Conservation (phyloP, 1,139 yeast genomes). For the Hansenula lynferdii region DNA sequence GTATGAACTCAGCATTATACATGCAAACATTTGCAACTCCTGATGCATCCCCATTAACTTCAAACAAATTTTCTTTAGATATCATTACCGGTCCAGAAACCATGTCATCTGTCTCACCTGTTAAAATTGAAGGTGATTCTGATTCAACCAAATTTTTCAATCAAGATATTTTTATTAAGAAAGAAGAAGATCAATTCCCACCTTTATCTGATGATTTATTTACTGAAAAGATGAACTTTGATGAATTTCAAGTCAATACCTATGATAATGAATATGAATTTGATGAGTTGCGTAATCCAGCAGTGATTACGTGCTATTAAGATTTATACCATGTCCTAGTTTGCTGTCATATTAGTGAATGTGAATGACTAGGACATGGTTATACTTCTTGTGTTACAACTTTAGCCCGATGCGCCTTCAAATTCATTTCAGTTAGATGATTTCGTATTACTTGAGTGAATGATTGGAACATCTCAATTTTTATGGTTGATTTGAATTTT, state of each 20-base stretch:
- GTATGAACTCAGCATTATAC: slow-evolving; percentile 4
- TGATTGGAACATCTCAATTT: neutral
- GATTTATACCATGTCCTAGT: slow-evolving; percentile 10
- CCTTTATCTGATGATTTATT: slow-evolving; percentile 1
- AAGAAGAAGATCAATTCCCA: slow-evolving; percentile 7
- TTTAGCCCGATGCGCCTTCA: slow-evolving; percentile 27
- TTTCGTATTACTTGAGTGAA: slow-evolving; percentile 21
- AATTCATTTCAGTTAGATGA: slow-evolving; percentile 24
- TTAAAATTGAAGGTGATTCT: slow-evolving; percentile 1
- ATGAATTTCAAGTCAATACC: slow-evolving; percentile 15
- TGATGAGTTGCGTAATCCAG: slow-evolving; percentile 40
- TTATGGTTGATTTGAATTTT: neutral
- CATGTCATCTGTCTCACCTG: neutral
- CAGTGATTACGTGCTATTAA: slow-evolving; percentile 27
- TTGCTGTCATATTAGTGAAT: slow-evolving; percentile 8
- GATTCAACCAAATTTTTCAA: neutral
- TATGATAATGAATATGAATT: slow-evolving; percentile 24
- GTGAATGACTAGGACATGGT: slow-evolving; percentile 9
- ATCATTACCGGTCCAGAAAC: slow-evolving; percentile 12
- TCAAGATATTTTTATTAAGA: slow-evolving; percentile 10
- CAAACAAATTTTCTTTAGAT: slow-evolving; percentile 20
- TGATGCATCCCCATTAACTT: slow-evolving; percentile 8
- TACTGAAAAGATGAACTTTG: slow-evolving; percentile 10
- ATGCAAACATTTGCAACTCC: slow-evolving; percentile 7
- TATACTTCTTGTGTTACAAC: slow-evolving; percentile 3